A percentile compares a stretch with the other conserved stretches of the same genome.
Evolutionary conservation across 1,284 basidiomycete species (phyloP).

Genomic region (Termitomyces sp.): DNA sequence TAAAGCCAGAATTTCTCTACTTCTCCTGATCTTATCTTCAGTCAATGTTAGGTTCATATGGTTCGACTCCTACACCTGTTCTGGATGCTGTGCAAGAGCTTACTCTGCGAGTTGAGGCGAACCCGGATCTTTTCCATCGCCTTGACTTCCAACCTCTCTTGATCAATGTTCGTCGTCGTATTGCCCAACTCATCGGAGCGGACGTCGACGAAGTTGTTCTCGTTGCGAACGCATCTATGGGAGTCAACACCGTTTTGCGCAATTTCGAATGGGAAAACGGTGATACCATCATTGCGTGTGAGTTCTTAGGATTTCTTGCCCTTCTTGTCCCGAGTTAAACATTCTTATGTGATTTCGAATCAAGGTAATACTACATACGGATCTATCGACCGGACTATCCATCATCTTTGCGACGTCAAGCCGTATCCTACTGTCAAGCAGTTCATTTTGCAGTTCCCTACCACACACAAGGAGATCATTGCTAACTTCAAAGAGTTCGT

Average conservation of each 20-base stretch:
- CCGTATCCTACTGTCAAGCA: constrained; percentile 48
- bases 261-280: constrained; percentile 50
- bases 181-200: constrained; percentile 61
- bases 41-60: constrained; percentile 42
- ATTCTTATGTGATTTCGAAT: background rate
- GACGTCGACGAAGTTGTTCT: constrained; percentile 61
- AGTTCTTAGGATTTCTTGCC: background rate
- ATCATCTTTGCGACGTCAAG: constrained; percentile 54
- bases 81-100: constrained; percentile 43
- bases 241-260: constrained; percentile 59
- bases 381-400: constrained; percentile 42
- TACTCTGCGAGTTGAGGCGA: constrained; percentile 45
- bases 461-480: constrained; percentile 55
- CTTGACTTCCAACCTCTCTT: constrained; percentile 37
- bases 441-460: constrained; percentile 60
- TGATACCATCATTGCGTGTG: constrained; percentile 32
- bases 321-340: background rate
- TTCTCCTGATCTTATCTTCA: background rate
- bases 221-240: constrained; percentile 62
- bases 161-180: constrained; percentile 37
- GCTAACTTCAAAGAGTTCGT: constrained; percentile 45
- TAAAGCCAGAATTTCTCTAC: constrained; percentile 1
- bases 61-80: constrained; percentile 61
- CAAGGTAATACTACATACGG: constrained; percentile 66
- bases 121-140: constrained; percentile 62